Percentiles rank a stretch among this genome's conserved stretches.
phyloP scores from a whole-genome alignment of 2,329 filamentous ascomycete genomes.

The Beauveria rudraprayagi region DNA sequence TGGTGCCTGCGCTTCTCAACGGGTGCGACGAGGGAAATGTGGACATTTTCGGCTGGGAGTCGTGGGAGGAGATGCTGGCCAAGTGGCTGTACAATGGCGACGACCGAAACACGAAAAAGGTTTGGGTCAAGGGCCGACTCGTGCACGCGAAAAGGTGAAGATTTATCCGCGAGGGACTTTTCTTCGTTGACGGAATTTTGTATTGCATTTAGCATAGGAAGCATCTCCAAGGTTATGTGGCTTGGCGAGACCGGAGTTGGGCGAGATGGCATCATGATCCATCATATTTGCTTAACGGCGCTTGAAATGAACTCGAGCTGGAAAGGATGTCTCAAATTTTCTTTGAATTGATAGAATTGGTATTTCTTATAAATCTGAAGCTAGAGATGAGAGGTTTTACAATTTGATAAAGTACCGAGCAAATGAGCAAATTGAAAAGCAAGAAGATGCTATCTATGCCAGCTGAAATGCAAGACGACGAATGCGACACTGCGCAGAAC shows the following conservation, averaged over 20 bases:
- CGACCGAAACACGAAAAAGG: slow-evolving; percentile 78
- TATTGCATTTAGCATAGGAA: background rate
- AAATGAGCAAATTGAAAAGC: too few species aligned
- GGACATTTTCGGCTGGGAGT: slow-evolving; percentile 87
- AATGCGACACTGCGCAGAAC: too few species aligned
- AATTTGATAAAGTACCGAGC: too few species aligned
- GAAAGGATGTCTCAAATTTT: too few species aligned
- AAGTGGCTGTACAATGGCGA: slow-evolving; percentile 96
- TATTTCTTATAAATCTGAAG: too few species aligned
- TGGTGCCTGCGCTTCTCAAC: slow-evolving; percentile 12
- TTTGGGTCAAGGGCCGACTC: slow-evolving; percentile 81
- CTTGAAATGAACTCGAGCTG: too few species aligned
- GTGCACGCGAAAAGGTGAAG: slow-evolving; percentile 51
- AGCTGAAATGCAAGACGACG: too few species aligned
- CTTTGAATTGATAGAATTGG: too few species aligned
- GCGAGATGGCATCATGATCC: background rate
- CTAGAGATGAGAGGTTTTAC: too few species aligned
- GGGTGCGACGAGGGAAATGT: slow-evolving; percentile 52
- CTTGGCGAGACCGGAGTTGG: background rate
- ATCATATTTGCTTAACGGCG: background rate
- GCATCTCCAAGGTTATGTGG: too few species aligned
- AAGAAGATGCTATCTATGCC: too few species aligned
- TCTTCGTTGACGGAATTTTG: background rate
- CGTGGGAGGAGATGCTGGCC: slow-evolving; percentile 74
- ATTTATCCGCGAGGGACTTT: background rate